These are phyloP conservation scores for Pseudopyrenochaeta lycopersici DNA, from an alignment of 2,329 filamentous ascomycete species.

Conservation along the genomic window DNA sequence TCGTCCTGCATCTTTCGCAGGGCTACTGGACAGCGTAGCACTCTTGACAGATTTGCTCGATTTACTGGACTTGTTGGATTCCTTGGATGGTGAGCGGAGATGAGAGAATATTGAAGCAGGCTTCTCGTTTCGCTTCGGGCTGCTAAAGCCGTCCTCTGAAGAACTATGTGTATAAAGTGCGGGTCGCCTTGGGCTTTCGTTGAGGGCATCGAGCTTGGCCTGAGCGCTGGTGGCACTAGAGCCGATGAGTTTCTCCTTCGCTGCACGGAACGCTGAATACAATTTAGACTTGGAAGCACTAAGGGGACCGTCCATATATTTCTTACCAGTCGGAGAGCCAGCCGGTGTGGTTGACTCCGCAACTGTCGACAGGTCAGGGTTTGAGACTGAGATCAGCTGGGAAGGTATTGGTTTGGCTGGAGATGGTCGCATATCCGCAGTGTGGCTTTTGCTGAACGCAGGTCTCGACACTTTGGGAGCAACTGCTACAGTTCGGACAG, in stretches of 20 bases:
- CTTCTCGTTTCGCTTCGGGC: slow-evolving; percentile 45
- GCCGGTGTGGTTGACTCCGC: slow-evolving; percentile 64
- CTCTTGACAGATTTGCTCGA: slow-evolving; percentile 25
- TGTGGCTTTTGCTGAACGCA: slow-evolving; percentile 67
- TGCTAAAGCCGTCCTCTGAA: slow-evolving; percentile 45
- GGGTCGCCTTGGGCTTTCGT: slow-evolving; percentile 38
- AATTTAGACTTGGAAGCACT: slow-evolving; percentile 94
- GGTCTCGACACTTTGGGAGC: slow-evolving; percentile 52
- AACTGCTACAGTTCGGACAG: slow-evolving; percentile 53
- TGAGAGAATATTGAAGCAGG: slow-evolving; percentile 44
- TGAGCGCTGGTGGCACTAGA: slow-evolving; percentile 69
- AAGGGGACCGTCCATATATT: slow-evolving; percentile 76
- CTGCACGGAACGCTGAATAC: slow-evolving; percentile 88
- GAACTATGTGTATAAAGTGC: slow-evolving; percentile 34
- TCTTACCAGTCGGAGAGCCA: slow-evolving; percentile 62
- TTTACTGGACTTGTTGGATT: slow-evolving; percentile 42
- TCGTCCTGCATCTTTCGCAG: slow-evolving; percentile 49
- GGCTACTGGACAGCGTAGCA: slow-evolving; percentile 37
- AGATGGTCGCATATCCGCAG: slow-evolving; percentile 58
- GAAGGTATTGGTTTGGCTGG: slow-evolving; percentile 55
- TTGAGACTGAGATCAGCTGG: slow-evolving; percentile 56
- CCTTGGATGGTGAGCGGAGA: slow-evolving; percentile 46
- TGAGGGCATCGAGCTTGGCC: slow-evolving; percentile 65
- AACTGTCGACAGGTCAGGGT: slow-evolving; percentile 51
- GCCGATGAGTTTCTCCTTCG: slow-evolving; percentile 84